phyloP scores from a whole-genome alignment of 495 filamentous ascomycete species.

The Poronia punctata region DNA sequence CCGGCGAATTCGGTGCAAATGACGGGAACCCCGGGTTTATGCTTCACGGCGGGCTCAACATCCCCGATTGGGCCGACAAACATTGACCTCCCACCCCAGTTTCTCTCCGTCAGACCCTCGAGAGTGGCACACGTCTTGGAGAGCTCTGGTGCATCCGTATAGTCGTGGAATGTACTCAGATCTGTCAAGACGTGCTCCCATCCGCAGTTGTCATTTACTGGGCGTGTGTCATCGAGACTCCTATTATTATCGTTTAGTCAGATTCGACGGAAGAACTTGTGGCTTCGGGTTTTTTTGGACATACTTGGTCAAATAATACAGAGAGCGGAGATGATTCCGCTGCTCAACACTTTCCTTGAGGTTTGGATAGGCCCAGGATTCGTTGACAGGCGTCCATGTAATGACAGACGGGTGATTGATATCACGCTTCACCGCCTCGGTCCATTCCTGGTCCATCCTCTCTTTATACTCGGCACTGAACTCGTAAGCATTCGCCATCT shows the following conservation, averaged over 20 bases:
- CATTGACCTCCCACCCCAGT: conserved; percentile 37
- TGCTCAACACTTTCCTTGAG: conserved; percentile 45
- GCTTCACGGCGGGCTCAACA: conserved; percentile 36
- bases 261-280: not conserved
- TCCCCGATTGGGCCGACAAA: conserved; percentile 37
- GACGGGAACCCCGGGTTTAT: conserved; percentile 44
- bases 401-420: conserved; percentile 55
- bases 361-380: conserved; percentile 53
- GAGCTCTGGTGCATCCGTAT: conserved; percentile 43
- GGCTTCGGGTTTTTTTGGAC: conserved; percentile 2
- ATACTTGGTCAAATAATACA: conserved; percentile 55
- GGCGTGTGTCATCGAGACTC: conserved; percentile 49
- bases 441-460: conserved; percentile 51
- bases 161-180: conserved; percentile 57
- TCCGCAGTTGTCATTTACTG: conserved; percentile 59
- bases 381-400: conserved; percentile 57
- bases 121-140: conserved; percentile 38
- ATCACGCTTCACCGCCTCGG: conserved; percentile 47
- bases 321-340: conserved; percentile 49
- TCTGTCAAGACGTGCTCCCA: conserved; percentile 56
- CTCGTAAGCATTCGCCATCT: conserved; percentile 36
- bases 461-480: conserved; percentile 46
- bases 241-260: conserved; percentile 15
- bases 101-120: conserved; percentile 39
- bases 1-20: conserved; percentile 55